These are phyloP conservation scores for Paraphaeosphaeria minitans DNA, from an alignment of 2,329 filamentous ascomycete species.

Conservation along the genomic window DNA sequence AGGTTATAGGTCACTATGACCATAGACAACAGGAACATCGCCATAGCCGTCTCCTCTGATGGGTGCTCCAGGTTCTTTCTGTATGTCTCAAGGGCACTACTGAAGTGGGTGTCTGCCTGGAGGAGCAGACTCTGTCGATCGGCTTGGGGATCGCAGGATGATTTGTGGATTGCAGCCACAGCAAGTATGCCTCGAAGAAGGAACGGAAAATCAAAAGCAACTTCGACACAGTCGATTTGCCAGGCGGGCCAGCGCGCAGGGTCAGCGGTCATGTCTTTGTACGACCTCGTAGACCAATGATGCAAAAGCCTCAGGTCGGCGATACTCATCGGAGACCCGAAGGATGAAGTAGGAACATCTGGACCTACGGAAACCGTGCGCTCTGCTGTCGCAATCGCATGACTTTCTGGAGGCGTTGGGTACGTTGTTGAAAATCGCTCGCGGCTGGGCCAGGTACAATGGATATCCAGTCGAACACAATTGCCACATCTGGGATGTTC, in stretches of 20 bases:
- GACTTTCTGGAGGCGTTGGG: constrained; percentile 21
- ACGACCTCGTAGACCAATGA: constrained; percentile 33
- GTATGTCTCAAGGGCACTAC: constrained; percentile 30
- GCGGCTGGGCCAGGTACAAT: constrained; percentile 33
- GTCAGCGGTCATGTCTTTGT: constrained; percentile 27
- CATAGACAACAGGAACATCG: constrained; percentile 39
- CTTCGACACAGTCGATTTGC: constrained; percentile 27
- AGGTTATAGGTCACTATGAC: constrained; percentile 38
- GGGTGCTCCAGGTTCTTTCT: constrained; percentile 30
- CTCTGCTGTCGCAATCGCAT: constrained; percentile 18
- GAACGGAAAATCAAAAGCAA: constrained; percentile 35
- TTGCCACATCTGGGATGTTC: constrained; percentile 36
- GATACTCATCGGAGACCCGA: constrained; percentile 27
- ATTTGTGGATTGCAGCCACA: constrained; percentile 36
- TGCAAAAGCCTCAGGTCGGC: constrained; percentile 36
- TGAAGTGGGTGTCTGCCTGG: constrained; percentile 37
- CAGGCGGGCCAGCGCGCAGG: constrained; percentile 18
- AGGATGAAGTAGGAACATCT: constrained; percentile 6
- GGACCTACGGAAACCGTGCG: constrained; percentile 8
- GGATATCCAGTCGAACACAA: constrained; percentile 37
- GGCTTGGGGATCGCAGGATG: constrained; percentile 22
- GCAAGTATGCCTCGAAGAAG: constrained; percentile 39
- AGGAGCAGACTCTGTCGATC: constrained; percentile 29
- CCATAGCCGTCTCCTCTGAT: constrained; percentile 24
- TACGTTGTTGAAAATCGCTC: constrained; percentile 23